Evolutionary conservation across 164 flowering plant genomes (phyloP), one percentile per base, ranked within the genome.

Genomic region (Cinnamomum micranthum): DNA sequence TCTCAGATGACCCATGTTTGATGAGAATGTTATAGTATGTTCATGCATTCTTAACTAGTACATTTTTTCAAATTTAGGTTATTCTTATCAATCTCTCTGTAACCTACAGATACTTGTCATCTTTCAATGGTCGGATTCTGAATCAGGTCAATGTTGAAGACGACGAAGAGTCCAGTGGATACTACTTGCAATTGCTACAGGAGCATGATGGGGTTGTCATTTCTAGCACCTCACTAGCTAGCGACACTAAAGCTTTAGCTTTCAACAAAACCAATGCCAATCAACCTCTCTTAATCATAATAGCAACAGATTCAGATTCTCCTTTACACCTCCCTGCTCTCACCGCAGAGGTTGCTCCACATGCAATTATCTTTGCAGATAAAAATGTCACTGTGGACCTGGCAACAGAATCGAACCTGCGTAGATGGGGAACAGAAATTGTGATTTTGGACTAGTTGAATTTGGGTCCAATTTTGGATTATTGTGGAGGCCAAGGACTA

Each of bases 251-350:
- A 0, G 55, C 83, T 74, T 84, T 84, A 25, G 14, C 75, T 10
- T 92, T 97, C 31, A 77, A 84, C 73, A 97, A 95, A 81, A 86
- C 87, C 17, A 88, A 86, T 71, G 95, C 95, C 74, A 92, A 85
- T 66, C 99, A 92, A 77, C 98, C 97, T 22, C 70, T 85, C 64
- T 79, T 75, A 58, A 85, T 93, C 63, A 68, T 92, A 71, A 60
- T 87, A 69, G 84, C 85, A 67, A 84, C 72, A 65, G 24, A 47
- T 78, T 74, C 84, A 50, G 68, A 41, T 78, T 74, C 84, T 64
- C 79, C 71, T 2, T 50, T 75, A 35, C 74, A 80, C 31, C 71
- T 83, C 60, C 83, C 85, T 51, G 23, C 33, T 28, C 59, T 77
- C 19, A 69, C 78, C 12, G 63, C 70, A 15, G 84, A 83, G 58